Evolutionary conservation across 169 alveolate genomes (phyloP), one percentile per base, ranked within the genome.

Genomic region (Plasmodium vivax): DNA sequence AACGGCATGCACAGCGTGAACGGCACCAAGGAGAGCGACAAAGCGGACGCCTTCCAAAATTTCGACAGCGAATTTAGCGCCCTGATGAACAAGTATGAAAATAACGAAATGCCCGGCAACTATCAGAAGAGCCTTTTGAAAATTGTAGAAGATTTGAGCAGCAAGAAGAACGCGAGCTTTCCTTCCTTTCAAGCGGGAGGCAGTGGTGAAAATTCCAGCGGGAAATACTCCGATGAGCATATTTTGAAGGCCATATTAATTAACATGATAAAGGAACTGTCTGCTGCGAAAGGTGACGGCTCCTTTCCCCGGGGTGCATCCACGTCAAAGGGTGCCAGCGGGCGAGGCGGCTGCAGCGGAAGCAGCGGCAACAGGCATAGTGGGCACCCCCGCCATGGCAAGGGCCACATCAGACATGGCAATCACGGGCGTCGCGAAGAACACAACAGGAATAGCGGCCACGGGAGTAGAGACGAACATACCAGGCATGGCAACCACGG

Each of bases 211-310:
- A 72, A 23, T 2, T 41, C 56, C 32, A 56, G 23, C 4, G 51
- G n/a, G 19, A 38, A 47, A 75, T 68, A 54, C 36, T 16, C 79
- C 8, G 93, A 85, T 32, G 93, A 75, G 27, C 72, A 85, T 75
- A 74, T 85, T 23, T 51, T 85, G 81, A 85, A 54, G 68, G 72
- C 85, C 27, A 54, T 85, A 51, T 74, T 85, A 68, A 75, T 51
- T 36, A 85, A 85, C 62, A 85, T 85, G 85, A 85, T 85, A 56
- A 75, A 38, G 45, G 84, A 85, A 10, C 16, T 74, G 30, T 51
- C 85, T 14, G 34, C 36, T 54, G 36, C 81, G 79, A 75, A 74
- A 51, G 51, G 36, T 84, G 43, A 51, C 12, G 45, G 32, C 83
- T 34, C 30, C 62, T n/a, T 81, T 16, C 32, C 56, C 9, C 30